Percentiles rank a stretch among this genome's conserved stretches.
These are phyloP conservation scores for Aureobasidium sp. DNA, from an alignment of 2,329 filamentous ascomycete genomes.

Conservation along the genomic window DNA sequence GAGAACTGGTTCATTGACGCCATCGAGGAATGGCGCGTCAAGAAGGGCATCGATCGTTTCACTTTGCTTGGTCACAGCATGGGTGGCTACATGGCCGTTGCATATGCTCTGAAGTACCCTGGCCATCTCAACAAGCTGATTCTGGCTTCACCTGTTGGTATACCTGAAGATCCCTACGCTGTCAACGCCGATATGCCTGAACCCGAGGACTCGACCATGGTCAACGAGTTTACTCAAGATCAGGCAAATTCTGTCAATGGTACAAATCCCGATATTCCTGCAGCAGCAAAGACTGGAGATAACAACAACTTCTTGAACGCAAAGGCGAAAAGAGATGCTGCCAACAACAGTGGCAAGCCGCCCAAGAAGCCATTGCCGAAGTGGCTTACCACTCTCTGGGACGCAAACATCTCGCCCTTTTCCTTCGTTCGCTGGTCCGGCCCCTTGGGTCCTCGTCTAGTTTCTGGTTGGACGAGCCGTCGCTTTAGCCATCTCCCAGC, in stretches of 20 bases:
- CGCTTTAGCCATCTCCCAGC: constrained; percentile 82
- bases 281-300: constrained; percentile 26
- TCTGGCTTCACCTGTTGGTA: constrained; percentile 85
- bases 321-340: constrained; percentile 31
- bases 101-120: constrained; percentile 94
- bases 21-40: constrained; percentile 88
- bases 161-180: constrained; percentile 90
- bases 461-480: constrained; percentile 89
- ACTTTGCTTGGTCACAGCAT: constrained; percentile 89
- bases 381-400: constrained; percentile 93
- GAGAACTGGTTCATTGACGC: constrained; percentile 96
- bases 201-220: constrained; percentile 63
- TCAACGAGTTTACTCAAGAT: constrained; percentile 73
- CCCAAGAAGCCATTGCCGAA: constrained; percentile 61
- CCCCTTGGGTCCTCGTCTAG: constrained; percentile 81
- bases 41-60: constrained; percentile 84
- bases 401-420: constrained; percentile 93
- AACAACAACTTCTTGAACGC: constrained; percentile 52
- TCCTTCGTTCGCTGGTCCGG: constrained; percentile 81
- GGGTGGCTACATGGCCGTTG: constrained; percentile 89
- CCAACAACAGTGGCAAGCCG: constrained; percentile 31
- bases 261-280: constrained; percentile 3
- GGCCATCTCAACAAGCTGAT: constrained; percentile 93
- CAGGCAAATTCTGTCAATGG: constrained; percentile 47
- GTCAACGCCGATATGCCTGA: constrained; percentile 75